Conservation (phyloP, 1,284 basidiomycete genomes). For the Cystobasidium pallidum region DNA sequence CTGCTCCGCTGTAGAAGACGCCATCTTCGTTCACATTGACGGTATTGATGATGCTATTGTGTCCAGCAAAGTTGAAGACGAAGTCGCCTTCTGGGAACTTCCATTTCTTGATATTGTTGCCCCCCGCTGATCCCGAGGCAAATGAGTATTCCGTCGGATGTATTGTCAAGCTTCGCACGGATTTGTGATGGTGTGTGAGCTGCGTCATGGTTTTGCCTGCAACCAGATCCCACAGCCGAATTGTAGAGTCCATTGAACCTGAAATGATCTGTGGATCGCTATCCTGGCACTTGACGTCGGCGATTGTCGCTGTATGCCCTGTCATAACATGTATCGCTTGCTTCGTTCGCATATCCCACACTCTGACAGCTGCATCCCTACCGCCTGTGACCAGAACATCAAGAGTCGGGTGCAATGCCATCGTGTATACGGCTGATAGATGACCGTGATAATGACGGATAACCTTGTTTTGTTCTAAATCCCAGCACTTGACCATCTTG, state of each 20-base stretch:
- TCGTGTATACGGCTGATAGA: slow-evolving; percentile 89
- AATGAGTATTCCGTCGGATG: slow-evolving; percentile 97
- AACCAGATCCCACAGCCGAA: slow-evolving; percentile 96
- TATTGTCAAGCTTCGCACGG: slow-evolving; percentile 86
- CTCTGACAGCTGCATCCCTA: slow-evolving; percentile 90
- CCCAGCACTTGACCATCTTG: slow-evolving; percentile 99
- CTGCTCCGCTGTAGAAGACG: slow-evolving; percentile 88
- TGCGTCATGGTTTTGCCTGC: slow-evolving; percentile 92
- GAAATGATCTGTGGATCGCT: slow-evolving; percentile 97
- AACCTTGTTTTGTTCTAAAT: slow-evolving; percentile 94
- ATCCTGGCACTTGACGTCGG: slow-evolving; percentile 91
- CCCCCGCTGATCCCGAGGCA: slow-evolving; percentile 89
- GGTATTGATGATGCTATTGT: slow-evolving; percentile 97
- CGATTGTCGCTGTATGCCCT: slow-evolving; percentile 92
- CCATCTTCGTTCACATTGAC: slow-evolving; percentile 91
- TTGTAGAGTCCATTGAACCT: slow-evolving; percentile 95
- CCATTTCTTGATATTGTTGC: slow-evolving; percentile 99
- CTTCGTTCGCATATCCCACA: slow-evolving; percentile 98
- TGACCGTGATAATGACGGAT: slow-evolving; percentile 98
- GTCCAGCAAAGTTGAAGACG: slow-evolving; percentile 69
- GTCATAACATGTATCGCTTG: slow-evolving; percentile 90
- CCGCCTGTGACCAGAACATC: slow-evolving; percentile 94
- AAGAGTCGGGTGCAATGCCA: slow-evolving; percentile 89
- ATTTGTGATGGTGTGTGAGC: slow-evolving; percentile 98
- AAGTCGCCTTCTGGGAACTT: slow-evolving; percentile 91